These are phyloP conservation scores for Naganishia sp. DNA, from an alignment of 1,284 basidiomycete species.

Conservation along the genomic window DNA sequence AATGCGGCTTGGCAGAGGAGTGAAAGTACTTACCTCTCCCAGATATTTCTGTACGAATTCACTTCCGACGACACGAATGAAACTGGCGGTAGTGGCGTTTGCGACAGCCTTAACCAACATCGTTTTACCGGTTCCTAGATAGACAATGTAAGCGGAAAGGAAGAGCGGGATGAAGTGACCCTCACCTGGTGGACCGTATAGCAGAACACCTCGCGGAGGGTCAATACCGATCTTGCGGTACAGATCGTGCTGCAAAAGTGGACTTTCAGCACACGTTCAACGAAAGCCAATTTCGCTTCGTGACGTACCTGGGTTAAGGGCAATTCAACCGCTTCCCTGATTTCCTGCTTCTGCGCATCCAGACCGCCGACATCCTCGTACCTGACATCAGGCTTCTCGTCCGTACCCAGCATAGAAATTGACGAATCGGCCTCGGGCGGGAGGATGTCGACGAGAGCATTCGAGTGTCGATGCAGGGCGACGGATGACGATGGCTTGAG, in stretches of 20 bases:
- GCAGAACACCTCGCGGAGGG: slow-evolving; percentile 88
- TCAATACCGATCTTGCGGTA: slow-evolving; percentile 99
- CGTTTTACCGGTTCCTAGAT: slow-evolving; percentile 93
- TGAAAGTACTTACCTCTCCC: slow-evolving; percentile 65
- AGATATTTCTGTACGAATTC: slow-evolving; percentile 99
- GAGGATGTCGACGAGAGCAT: slow-evolving; percentile 96
- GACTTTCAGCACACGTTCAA: background rate
- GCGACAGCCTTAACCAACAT: slow-evolving; percentile 99
- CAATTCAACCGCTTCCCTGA: slow-evolving; percentile 95
- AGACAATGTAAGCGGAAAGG: slow-evolving; percentile 18
- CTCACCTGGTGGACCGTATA: slow-evolving; percentile 88
- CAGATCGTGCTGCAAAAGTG: slow-evolving; percentile 75
- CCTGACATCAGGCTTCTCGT: slow-evolving; percentile 89
- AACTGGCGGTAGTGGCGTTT: slow-evolving; percentile 93
- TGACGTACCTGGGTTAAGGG: slow-evolving; percentile 69
- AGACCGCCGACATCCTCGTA: slow-evolving; percentile 94
- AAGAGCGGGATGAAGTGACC: background rate
- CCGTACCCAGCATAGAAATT: slow-evolving; percentile 87
- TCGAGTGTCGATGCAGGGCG: slow-evolving; percentile 96
- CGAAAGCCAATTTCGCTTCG: background rate
- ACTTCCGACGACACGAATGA: slow-evolving; percentile 96
- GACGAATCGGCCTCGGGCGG: slow-evolving; percentile 98
- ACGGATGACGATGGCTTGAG: slow-evolving; percentile 97
- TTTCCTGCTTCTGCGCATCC: slow-evolving; percentile 99
- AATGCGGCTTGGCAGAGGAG: background rate